phyloP scores from a whole-genome alignment of 1,139 yeast genomes.

The Suhomyces guaymorum region DNA sequence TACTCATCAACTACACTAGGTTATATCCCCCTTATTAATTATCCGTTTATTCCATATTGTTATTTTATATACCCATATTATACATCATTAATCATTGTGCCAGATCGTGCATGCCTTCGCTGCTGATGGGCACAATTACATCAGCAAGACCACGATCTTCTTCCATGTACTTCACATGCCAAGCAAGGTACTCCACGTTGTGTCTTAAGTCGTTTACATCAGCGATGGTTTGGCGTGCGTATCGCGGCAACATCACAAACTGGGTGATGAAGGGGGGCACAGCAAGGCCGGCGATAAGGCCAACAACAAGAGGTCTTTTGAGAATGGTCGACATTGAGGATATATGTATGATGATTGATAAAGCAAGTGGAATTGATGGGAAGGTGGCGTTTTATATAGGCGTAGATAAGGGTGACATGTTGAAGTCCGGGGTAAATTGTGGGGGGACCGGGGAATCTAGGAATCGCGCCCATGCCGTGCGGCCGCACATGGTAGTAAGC shows the following conservation, averaged over 20 bases:
- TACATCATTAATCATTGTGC: background rate
- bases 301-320: slow-evolving; percentile 14
- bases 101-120: background rate
- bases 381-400: background rate
- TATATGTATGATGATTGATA: background rate
- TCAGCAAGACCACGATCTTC: slow-evolving; percentile 33
- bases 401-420: background rate
- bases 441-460: slow-evolving; percentile 1
- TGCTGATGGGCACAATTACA: slow-evolving; percentile 30
- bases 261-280: slow-evolving; percentile 35
- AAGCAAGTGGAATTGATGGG: background rate
- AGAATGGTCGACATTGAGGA: slow-evolving; percentile 2
- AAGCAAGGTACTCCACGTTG: slow-evolving; percentile 39
- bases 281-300: slow-evolving; percentile 31
- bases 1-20: too few species aligned
- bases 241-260: slow-evolving; percentile 27
- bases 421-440: slow-evolving; percentile 6
- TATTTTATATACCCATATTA: background rate
- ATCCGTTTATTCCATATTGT: too few species aligned
- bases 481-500: too few species aligned
- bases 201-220: slow-evolving; percentile 37
- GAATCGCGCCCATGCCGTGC: too few species aligned
- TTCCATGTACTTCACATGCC: slow-evolving; percentile 39
- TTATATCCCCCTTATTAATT: too few species aligned
- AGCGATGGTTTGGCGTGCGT: slow-evolving; percentile 20